These are phyloP conservation scores for Exophiala sp. DNA, from an alignment of 2,329 filamentous ascomycete species.

Conservation along the genomic window DNA sequence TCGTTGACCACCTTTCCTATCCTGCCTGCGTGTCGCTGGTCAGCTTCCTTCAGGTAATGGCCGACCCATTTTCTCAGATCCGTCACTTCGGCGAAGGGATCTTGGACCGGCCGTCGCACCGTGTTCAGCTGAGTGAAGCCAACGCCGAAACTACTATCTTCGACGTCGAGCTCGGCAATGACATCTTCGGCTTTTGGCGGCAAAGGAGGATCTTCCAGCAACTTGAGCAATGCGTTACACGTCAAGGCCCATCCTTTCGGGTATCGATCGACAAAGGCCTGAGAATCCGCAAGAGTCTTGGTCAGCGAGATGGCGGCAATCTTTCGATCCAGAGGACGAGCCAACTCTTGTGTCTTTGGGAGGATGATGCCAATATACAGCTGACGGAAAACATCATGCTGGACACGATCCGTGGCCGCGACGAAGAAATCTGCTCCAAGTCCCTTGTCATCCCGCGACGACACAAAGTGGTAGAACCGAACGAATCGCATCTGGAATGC, in stretches of 20 bases:
- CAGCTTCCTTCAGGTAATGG: slow-evolving; percentile 68
- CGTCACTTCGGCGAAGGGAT: slow-evolving; percentile 83
- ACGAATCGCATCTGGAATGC: slow-evolving; percentile 81
- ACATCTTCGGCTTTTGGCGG: slow-evolving; percentile 65
- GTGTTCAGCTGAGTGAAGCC: slow-evolving; percentile 93
- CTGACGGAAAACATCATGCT: slow-evolving; percentile 48
- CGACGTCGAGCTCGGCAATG: slow-evolving; percentile 81
- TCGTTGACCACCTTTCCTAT: slow-evolving; percentile 66
- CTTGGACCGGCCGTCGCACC: slow-evolving; percentile 65
- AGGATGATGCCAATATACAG: slow-evolving; percentile 83
- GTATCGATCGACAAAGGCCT: slow-evolving; percentile 74
- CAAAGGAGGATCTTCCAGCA: slow-evolving; percentile 83
- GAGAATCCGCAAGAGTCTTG: slow-evolving; percentile 81
- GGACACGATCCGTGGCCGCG: slow-evolving; percentile 71
- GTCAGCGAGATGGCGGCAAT: slow-evolving; percentile 87
- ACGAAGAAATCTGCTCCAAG: slow-evolving; percentile 91
- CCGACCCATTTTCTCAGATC: slow-evolving; percentile 79
- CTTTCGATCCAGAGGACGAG: slow-evolving; percentile 84
- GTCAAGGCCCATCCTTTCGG: slow-evolving; percentile 88
- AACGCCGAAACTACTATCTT: slow-evolving; percentile 90
- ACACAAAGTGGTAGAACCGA: slow-evolving; percentile 89
- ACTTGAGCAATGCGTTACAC: slow-evolving; percentile 78
- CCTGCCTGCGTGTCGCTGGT: slow-evolving; percentile 64
- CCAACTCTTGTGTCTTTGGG: slow-evolving; percentile 79
- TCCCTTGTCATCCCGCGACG: slow-evolving; percentile 70